Conservation (phyloP, 106 monocot genomes). For the Hemerocallis citrina region DNA sequence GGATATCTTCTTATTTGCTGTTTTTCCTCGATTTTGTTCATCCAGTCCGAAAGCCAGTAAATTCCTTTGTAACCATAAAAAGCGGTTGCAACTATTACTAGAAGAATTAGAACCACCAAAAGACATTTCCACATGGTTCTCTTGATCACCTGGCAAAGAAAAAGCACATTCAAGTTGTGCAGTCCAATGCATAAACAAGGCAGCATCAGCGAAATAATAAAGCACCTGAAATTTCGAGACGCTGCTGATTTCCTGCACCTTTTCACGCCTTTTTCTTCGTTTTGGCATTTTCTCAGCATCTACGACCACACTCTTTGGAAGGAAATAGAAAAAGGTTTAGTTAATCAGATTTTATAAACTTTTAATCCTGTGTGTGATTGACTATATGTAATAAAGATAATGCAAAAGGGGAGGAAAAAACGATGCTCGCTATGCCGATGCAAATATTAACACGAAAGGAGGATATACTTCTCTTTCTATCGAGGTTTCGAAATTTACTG, state of each 20-base stretch:
- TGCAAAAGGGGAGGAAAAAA: neutral
- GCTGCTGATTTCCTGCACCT: slow-evolving; percentile 22
- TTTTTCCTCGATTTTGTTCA: slow-evolving; percentile 59
- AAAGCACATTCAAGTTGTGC: neutral
- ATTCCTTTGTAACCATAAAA: slow-evolving; percentile 68
- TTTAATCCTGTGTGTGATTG: no score
- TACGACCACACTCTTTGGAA: slow-evolving; percentile 10
- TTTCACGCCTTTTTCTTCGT: slow-evolving; percentile 56
- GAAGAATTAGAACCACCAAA: slow-evolving; percentile 19
- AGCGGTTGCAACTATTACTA: slow-evolving; percentile 10
- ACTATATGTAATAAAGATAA: neutral
- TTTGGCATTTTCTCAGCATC: slow-evolving; percentile 37
- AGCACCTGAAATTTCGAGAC: slow-evolving; percentile 62
- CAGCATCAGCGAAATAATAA: neutral
- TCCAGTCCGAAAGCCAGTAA: slow-evolving; percentile 74
- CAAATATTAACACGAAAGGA: neutral
- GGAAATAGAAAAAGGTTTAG: neutral
- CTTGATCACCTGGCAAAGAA: slow-evolving; percentile 42
- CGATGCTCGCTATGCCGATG: neutral
- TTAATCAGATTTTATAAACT: no score
- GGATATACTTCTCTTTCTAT: neutral
- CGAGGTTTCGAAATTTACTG: neutral
- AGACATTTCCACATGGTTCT: slow-evolving; percentile 15
- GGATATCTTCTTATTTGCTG: slow-evolving; percentile 17
- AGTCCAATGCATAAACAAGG: neutral